Evolutionary conservation across 768 basidiomycete species (phyloP).

Genomic region (Termitomyces sp.): DNA sequence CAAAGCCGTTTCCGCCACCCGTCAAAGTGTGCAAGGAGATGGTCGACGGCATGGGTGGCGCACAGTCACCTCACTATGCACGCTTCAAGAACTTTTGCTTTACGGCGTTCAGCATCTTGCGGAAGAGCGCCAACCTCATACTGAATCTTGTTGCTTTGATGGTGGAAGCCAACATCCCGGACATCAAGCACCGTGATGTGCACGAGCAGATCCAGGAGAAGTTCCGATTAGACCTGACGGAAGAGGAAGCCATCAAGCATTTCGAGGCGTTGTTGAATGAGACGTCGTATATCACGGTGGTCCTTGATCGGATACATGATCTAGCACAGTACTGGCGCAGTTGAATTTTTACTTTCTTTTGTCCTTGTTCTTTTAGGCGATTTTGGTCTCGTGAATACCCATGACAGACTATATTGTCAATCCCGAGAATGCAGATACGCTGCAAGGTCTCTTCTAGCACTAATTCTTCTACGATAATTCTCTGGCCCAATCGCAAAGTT

Average conservation of each 20-base stretch:
- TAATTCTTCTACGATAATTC: neutral
- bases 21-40: slow-evolving; percentile 99
- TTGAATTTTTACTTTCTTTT: slow-evolving; percentile 25
- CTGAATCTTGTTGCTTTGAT: slow-evolving; percentile 95
- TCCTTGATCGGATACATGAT: slow-evolving; percentile 92
- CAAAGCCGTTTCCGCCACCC: slow-evolving; percentile 95
- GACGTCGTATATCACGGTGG: slow-evolving; percentile 89
- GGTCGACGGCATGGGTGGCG: slow-evolving; percentile 99
- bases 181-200: slow-evolving; percentile 90
- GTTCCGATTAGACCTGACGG: slow-evolving; percentile 90
- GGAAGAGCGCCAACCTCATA: slow-evolving; percentile 96
- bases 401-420: neutral
- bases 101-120: slow-evolving; percentile 94
- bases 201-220: slow-evolving; percentile 94
- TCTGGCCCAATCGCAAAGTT: no score
- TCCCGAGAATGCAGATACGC: neutral
- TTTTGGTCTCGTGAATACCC: neutral
- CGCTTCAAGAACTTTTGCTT: slow-evolving; percentile 97
- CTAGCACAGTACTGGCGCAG: slow-evolving; percentile 88
- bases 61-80: slow-evolving; percentile 90
- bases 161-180: slow-evolving; percentile 97
- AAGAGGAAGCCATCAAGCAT: slow-evolving; percentile 97
- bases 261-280: slow-evolving; percentile 93
- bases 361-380: no score
- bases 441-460: neutral